A percentile compares a stretch with the other conserved stretches of the same genome.
Conservation (phyloP, 2,329 filamentous ascomycete species). For the Hypoxylon sp. region DNA sequence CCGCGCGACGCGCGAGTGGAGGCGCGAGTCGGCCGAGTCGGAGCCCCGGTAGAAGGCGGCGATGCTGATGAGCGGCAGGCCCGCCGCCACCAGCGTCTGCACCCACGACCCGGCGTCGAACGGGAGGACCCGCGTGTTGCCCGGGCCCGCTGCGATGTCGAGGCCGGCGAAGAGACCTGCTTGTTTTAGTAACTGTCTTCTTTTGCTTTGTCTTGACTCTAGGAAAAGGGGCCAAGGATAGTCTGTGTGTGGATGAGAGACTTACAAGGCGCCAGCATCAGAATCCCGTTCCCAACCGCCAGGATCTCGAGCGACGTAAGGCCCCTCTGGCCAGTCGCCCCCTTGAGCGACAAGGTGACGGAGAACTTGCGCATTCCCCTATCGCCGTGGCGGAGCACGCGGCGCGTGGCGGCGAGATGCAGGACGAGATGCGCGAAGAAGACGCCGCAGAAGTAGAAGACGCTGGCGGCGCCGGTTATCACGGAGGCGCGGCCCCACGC, state of each 20-base stretch:
- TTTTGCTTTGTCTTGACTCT: not conserved
- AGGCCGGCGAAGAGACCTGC: slow-evolving; percentile 61
- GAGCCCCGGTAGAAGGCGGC: slow-evolving; percentile 49
- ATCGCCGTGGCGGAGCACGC: slow-evolving; percentile 50
- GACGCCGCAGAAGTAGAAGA: slow-evolving; percentile 63
- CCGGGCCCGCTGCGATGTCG: slow-evolving; percentile 55
- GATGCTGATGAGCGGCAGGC: slow-evolving; percentile 61
- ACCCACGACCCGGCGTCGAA: slow-evolving; percentile 61
- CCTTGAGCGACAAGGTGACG: slow-evolving; percentile 2
- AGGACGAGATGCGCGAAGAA: slow-evolving; percentile 61
- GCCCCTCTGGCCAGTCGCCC: slow-evolving; percentile 23
- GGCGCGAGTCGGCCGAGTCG: slow-evolving; percentile 23
- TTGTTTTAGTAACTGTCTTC: not conserved
- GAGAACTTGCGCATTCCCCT: slow-evolving; percentile 40
- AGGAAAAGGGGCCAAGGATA: not conserved
- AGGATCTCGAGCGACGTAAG: slow-evolving; percentile 63
- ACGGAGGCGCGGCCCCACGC: slow-evolving; percentile 52
- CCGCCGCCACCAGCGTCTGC: slow-evolving; percentile 57
- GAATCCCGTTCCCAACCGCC: slow-evolving; percentile 62
- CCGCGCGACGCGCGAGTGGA: slow-evolving; percentile 1
- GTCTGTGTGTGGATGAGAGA: too few relatives aligned
- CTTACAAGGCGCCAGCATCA: slow-evolving; percentile 65
- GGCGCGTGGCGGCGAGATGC: slow-evolving; percentile 58
- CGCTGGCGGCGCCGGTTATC: slow-evolving; percentile 51
- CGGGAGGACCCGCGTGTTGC: slow-evolving; percentile 51